Conservation (phyloP, 1,284 basidiomycete genomes). For the Boletus smithii region DNA sequence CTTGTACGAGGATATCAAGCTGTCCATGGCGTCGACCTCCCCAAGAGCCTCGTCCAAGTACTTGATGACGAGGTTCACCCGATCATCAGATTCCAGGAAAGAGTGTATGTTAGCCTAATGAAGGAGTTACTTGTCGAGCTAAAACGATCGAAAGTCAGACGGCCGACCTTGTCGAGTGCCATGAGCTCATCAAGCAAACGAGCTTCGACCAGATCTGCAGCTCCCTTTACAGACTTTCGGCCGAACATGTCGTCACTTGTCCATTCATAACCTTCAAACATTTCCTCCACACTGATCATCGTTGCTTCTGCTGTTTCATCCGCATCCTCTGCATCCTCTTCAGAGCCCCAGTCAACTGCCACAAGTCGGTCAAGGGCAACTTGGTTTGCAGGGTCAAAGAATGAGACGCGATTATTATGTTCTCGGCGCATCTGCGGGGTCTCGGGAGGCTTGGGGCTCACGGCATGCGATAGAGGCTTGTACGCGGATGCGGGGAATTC, state of each 20-base stretch:
- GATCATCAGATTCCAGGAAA: conserved; percentile 89
- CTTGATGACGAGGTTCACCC: conserved; percentile 83
- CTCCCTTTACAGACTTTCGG: conserved; percentile 60
- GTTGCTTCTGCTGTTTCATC: conserved; percentile 78
- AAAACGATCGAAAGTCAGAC: conserved; percentile 2
- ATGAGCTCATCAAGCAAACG: conserved; percentile 82
- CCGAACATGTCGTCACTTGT: conserved; percentile 68
- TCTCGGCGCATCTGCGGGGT: conserved; percentile 43
- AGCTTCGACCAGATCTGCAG: conserved; percentile 85
- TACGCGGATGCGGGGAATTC: conserved; percentile 16
- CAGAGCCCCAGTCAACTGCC: conserved; percentile 43
- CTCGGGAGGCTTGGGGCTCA: conserved; percentile 24
- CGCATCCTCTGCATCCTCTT: conserved; percentile 57
- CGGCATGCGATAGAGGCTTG: conserved; percentile 8
- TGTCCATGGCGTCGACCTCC: conserved; percentile 86
- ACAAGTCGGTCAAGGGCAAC: conserved; percentile 71
- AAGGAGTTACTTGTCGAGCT: conserved; percentile 2
- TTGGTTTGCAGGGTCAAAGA: conserved; percentile 76
- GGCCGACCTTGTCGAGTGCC: conserved; percentile 84
- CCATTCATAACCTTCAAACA: conserved; percentile 99
- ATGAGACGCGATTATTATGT: conserved; percentile 71
- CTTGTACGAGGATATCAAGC: conserved; percentile 85
- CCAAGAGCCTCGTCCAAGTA: conserved; percentile 84
- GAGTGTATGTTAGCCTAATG: conserved; percentile 89
- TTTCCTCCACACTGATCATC: conserved; percentile 91